phyloP scores from a whole-genome alignment of 2,329 filamentous ascomycete genomes.

The Alternaria dauci region DNA sequence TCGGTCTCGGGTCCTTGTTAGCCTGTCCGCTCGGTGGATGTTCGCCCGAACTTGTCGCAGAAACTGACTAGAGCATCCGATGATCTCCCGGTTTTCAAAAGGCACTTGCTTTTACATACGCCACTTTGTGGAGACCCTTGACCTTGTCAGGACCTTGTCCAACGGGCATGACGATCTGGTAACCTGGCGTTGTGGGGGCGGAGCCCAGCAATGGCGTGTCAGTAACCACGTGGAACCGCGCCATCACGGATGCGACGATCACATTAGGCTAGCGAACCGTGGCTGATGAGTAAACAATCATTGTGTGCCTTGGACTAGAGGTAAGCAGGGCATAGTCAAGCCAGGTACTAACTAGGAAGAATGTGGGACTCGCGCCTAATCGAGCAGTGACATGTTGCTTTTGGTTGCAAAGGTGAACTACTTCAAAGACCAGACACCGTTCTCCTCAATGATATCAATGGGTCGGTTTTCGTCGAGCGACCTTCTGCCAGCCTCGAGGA shows the following conservation, averaged over 20 bases:
- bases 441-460: conserved; percentile 74
- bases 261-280: conserved; percentile 1
- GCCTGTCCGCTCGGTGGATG: conserved; percentile 11
- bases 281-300: not conserved
- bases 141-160: conserved; percentile 5
- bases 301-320: not conserved
- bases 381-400: conserved; percentile 3
- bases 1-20: conserved; percentile 4
- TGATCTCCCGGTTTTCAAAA: conserved; percentile 6
- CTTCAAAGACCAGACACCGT: conserved; percentile 73
- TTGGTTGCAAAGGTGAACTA: conserved; percentile 38
- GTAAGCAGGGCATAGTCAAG: conserved; percentile 1
- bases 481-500: conserved; percentile 83
- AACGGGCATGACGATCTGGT: not conserved
- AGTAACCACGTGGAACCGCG: conserved; percentile 10
- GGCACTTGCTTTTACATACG: conserved; percentile 11
- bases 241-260: conserved; percentile 6
- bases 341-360: not conserved
- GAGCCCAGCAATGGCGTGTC: conserved; percentile 8
- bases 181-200: conserved; percentile 4
- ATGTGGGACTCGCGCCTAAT: not conserved
- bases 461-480: conserved; percentile 84
- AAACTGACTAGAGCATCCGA: conserved; percentile 9
- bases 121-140: conserved; percentile 10
- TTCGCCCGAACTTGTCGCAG: conserved; percentile 11